Evolutionary conservation across 257 asterid species (phyloP).

Genomic region (Pogostemon cablin): DNA sequence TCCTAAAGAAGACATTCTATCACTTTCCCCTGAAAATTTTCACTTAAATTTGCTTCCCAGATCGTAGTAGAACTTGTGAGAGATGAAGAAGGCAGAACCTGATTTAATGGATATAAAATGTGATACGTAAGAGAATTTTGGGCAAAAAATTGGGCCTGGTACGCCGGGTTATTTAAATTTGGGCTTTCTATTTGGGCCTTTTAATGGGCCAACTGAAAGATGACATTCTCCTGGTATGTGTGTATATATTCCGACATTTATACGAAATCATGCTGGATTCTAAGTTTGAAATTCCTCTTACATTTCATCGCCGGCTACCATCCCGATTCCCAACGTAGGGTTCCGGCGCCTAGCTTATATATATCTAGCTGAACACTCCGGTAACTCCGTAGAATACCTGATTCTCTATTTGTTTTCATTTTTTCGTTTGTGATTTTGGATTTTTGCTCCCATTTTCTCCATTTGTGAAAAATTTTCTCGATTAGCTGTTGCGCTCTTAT

Average conservation of each 20-base stretch:
- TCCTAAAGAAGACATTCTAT: constrained; percentile 76
- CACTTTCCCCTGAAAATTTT: not conserved
- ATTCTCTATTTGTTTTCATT: not conserved
- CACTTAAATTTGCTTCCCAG: constrained; percentile 11
- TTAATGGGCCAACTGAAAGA: not conserved
- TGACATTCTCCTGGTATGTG: not conserved
- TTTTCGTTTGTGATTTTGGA: not conserved
- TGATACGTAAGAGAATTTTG: constrained; percentile 33
- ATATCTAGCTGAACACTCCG: constrained; percentile 12
- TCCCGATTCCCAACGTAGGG: constrained; percentile 33
- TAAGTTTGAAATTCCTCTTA: not conserved
- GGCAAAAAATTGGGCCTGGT: not conserved
- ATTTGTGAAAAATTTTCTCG: not conserved
- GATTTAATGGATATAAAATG: constrained; percentile 26
- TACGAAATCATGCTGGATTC: not conserved
- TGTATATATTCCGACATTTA: not conserved
- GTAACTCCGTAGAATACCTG: not conserved
- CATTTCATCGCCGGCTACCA: constrained; percentile 28
- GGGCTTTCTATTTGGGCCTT: not conserved
- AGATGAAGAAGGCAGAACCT: constrained; percentile 20
- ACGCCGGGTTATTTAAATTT: not conserved
- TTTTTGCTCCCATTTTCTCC: not conserved
- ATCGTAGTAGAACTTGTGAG: not conserved
- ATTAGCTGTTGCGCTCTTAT: not conserved
- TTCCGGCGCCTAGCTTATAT: constrained; percentile 24